Evolutionary conservation across 169 alveolate species (phyloP).

Genomic region (Plasmodium fragile): DNA sequence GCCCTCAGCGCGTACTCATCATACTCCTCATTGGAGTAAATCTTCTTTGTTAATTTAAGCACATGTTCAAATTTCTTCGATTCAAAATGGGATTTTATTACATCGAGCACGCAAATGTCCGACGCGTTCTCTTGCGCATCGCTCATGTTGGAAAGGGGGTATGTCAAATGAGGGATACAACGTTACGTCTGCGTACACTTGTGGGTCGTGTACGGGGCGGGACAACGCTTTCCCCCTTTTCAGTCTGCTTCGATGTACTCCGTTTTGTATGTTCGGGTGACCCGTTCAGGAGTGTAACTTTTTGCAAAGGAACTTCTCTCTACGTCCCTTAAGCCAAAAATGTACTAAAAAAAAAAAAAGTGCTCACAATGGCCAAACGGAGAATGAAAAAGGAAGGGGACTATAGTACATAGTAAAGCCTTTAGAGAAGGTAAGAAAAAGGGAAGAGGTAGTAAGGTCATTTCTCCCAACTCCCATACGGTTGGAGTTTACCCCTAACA

Average conservation of each 20-base stretch:
- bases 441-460: too few species aligned
- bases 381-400: not conserved
- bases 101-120: not conserved
- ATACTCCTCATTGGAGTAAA: slow-evolving; percentile 8
- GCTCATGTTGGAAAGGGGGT: not conserved
- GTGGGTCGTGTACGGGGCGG: not conserved
- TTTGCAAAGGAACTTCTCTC: not conserved
- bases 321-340: not conserved
- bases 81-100: slow-evolving; percentile 34
- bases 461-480: not conserved
- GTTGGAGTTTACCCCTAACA: not conserved
- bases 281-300: not conserved
- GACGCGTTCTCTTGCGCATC: not conserved
- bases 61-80: slow-evolving; percentile 19
- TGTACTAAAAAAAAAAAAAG: too few species aligned
- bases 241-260: not conserved
- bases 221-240: not conserved
- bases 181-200: not conserved
- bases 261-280: not conserved
- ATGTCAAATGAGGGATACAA: not conserved
- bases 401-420: not conserved
- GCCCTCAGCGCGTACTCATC: slow-evolving; percentile 16
- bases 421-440: too few species aligned
- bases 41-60: slow-evolving; percentile 11
- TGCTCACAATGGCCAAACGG: not conserved